phyloP scores from a whole-genome alignment of 176 grass and related monocot genomes.

The Carex cristatella region DNA sequence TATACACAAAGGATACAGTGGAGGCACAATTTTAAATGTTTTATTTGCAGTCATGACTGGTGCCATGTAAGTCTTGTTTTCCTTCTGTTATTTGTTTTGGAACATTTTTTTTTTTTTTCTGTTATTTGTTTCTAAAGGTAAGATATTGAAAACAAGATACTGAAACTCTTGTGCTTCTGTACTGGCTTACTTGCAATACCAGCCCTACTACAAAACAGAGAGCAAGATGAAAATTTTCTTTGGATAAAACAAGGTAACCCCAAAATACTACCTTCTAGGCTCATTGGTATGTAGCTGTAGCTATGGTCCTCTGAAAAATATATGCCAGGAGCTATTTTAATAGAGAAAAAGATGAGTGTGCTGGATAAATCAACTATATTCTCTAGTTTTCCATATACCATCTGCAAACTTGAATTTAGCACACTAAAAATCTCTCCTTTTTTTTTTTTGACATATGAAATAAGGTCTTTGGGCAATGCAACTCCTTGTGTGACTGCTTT shows the following conservation, averaged over 20 bases:
- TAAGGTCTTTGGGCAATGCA: constrained; percentile 73
- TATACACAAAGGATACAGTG: constrained; percentile 11
- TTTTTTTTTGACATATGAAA: not conserved
- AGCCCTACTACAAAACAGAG: not conserved
- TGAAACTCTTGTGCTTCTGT: not conserved
- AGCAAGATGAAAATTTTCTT: not conserved
- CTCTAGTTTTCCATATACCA: not conserved
- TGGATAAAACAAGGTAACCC: not conserved
- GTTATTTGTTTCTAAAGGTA: not conserved
- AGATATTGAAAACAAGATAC: not conserved
- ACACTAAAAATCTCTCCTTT: not conserved
- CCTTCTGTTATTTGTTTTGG: not conserved
- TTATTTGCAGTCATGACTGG: constrained; percentile 10
- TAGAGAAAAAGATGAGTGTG: not conserved
- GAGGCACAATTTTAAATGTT: constrained; percentile 13
- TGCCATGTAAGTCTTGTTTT: not conserved
- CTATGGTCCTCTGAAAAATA: not conserved
- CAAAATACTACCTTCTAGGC: not conserved
- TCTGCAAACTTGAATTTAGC: not conserved
- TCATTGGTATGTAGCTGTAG: not conserved
- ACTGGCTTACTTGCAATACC: not conserved
- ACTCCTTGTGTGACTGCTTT: constrained; percentile 68
- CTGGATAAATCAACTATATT: not conserved
- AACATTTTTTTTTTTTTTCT: not conserved
- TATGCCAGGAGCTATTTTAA: not conserved